phyloP scores from a whole-genome alignment of 495 filamentous ascomycete species.

The Monascus purpureus region DNA sequence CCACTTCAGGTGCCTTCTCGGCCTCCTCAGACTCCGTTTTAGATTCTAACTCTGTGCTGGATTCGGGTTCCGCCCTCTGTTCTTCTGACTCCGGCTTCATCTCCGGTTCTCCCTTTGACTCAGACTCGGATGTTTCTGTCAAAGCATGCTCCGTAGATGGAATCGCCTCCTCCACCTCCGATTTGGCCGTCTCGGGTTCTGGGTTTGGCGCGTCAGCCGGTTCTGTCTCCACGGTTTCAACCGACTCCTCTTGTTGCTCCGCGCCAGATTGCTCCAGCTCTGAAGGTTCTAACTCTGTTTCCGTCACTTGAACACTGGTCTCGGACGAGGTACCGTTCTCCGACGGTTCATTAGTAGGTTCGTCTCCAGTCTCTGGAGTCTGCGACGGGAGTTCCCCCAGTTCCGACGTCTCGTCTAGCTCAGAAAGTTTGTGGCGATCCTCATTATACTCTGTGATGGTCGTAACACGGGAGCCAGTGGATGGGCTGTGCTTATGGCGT shows the following conservation, averaged over 20 bases:
- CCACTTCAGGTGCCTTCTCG: constrained; percentile 5
- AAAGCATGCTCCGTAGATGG: background rate
- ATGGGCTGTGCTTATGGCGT: constrained; percentile 59
- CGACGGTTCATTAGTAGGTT: background rate
- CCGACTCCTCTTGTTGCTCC: background rate
- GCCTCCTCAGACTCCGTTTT: constrained; percentile 5
- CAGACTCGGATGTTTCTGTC: constrained; percentile 4
- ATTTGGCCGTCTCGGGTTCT: constrained; percentile 2
- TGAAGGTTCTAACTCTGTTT: background rate
- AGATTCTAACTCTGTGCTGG: background rate
- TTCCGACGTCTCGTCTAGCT: background rate
- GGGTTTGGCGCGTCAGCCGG: background rate
- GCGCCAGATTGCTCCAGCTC: background rate
- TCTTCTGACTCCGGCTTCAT: background rate
- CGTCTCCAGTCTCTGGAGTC: background rate
- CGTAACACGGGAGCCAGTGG: constrained; percentile 56
- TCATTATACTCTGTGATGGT: constrained; percentile 62
- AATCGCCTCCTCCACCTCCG: constrained; percentile 1
- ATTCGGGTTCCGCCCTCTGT: background rate
- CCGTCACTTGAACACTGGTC: too few relatives aligned
- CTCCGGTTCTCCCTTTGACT: constrained; percentile 1
- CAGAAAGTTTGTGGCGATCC: constrained; percentile 33
- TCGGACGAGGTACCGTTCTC: too few relatives aligned
- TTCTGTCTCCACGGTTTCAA: constrained; percentile 3
- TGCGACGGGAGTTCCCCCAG: background rate